Base-by-base conservation (phyloP, 495 filamentous ascomycete species). In the Geoglossum glabrum region DNA sequence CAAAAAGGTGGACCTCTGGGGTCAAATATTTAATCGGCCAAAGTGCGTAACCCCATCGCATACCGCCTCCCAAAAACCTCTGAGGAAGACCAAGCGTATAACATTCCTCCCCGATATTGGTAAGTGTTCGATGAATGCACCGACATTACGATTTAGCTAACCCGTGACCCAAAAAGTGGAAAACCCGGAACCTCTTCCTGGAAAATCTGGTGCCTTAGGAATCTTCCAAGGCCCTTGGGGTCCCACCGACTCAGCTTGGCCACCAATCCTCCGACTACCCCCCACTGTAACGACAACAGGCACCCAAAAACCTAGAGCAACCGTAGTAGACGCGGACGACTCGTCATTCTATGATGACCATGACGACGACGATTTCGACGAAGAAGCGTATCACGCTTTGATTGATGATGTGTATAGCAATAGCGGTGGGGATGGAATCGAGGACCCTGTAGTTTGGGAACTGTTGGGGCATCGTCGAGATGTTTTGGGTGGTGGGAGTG, bases 161-260 rank as follows among this genome's bases (percentile, higher is more conserved):
- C 36, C 36, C 11, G 3, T 8, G 13, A 40, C 13, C 5, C 11
- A 23, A 19, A 65, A 40, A 40, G 62, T 78, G 28, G 76, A 79
- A 58, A 77, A 70, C 61, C 76, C 76, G 7, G 63, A 73, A 57
- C 75, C 76, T 49, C 64, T 79, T 11, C 75, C 75, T 15, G 64
- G 75, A 51, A 74, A 73, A 59, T 65, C 70, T 13, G 76, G 71
- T 31, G 76, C 71, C 5, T 66, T 79, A 9, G 76, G 76, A 4
- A 73, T 79, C 55, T 79, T 78, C 64, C 74, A 79, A 60, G 77
- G 77, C 59, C 73, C 76, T 0, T 79, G 74, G 74, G 76, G 76
- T 23, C 76, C 78, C 59, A 73, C 76, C 27, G 76, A 79, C 59
- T 69, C 72, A 34, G 72, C 72, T 50, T 8, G 26, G 21, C 46